These are phyloP conservation scores for Xylariomycetidae sp. DNA, from an alignment of 2,329 filamentous ascomycete species.

Conservation along the genomic window DNA sequence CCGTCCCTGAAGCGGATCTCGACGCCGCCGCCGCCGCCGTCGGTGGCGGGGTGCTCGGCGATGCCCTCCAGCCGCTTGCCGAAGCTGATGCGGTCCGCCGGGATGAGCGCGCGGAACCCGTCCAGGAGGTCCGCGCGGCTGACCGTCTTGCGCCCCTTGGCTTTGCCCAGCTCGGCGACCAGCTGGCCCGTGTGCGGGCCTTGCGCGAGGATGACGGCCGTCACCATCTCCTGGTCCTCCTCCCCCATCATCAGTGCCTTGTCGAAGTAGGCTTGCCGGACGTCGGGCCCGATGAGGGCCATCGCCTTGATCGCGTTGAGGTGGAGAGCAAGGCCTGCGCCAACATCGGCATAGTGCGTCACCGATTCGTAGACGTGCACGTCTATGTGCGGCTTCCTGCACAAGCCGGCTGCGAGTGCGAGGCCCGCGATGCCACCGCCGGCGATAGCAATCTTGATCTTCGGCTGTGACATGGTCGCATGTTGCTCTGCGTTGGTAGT, in stretches of 20 bases:
- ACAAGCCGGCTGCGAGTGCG: constrained; percentile 29
- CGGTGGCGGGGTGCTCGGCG: constrained; percentile 3
- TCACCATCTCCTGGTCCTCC: constrained; percentile 26
- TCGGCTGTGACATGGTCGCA: constrained; percentile 5
- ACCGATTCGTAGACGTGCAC: constrained; percentile 32
- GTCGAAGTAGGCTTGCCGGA: constrained; percentile 26
- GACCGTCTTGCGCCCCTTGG: constrained; percentile 28
- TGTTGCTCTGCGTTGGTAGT: background rate
- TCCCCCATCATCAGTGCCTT: constrained; percentile 25
- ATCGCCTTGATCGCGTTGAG: constrained; percentile 31
- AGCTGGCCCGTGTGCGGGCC: constrained; percentile 15
- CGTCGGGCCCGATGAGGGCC: constrained; percentile 27
- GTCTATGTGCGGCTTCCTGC: constrained; percentile 27
- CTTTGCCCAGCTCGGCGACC: constrained; percentile 27
- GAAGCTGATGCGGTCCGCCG: constrained; percentile 16
- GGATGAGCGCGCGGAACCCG: constrained; percentile 23
- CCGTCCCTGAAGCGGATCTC: constrained; percentile 21
- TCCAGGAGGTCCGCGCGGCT: constrained; percentile 26
- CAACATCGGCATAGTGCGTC: constrained; percentile 27
- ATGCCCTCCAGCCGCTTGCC: constrained; percentile 19
- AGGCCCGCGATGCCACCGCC: constrained; percentile 31
- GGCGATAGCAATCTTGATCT: constrained; percentile 20
- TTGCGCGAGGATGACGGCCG: constrained; percentile 27
- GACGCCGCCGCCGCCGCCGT: constrained; percentile 4
- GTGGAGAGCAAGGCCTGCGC: constrained; percentile 33